Evolutionary conservation across 768 basidiomycete species (phyloP).

Genomic region (Mycena vulgaris): DNA sequence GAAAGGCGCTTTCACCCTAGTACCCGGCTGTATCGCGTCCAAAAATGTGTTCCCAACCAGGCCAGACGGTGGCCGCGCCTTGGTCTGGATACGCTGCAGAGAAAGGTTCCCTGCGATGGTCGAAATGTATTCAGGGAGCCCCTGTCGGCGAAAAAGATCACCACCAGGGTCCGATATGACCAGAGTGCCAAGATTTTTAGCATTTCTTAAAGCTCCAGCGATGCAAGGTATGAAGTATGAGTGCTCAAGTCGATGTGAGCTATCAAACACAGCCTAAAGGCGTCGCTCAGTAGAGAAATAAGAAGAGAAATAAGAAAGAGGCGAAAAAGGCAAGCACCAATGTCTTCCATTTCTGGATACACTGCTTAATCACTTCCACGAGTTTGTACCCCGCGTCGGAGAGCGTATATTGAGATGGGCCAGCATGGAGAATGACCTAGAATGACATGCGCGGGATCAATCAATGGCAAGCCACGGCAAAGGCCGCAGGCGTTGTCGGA

Average conservation of each 20-base stretch:
- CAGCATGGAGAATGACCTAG: too few relatives aligned
- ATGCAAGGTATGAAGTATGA: too few relatives aligned
- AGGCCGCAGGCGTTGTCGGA: constrained; percentile 10
- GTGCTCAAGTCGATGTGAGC: too few relatives aligned
- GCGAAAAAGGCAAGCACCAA: background rate
- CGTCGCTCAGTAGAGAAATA: background rate
- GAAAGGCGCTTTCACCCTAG: background rate
- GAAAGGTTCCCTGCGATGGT: background rate
- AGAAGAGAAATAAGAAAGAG: background rate
- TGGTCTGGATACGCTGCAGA: background rate
- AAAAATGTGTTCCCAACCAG: background rate
- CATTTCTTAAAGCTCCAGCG: background rate
- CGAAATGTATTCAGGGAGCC: background rate
- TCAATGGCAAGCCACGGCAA: background rate
- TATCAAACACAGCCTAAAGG: too few relatives aligned
- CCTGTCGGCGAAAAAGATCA: background rate
- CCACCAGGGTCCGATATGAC: background rate
- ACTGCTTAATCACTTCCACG: background rate
- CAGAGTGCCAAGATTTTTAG: background rate
- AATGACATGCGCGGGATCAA: constrained; percentile 12
- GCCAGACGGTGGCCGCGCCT: background rate
- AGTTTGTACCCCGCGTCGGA: background rate
- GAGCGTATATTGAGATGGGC: too few relatives aligned
- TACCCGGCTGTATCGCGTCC: background rate
- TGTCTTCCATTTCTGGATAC: constrained; percentile 10